Evolutionary conservation across 345 rosid genomes (phyloP).

Genomic region (Linum usitatissimum): DNA sequence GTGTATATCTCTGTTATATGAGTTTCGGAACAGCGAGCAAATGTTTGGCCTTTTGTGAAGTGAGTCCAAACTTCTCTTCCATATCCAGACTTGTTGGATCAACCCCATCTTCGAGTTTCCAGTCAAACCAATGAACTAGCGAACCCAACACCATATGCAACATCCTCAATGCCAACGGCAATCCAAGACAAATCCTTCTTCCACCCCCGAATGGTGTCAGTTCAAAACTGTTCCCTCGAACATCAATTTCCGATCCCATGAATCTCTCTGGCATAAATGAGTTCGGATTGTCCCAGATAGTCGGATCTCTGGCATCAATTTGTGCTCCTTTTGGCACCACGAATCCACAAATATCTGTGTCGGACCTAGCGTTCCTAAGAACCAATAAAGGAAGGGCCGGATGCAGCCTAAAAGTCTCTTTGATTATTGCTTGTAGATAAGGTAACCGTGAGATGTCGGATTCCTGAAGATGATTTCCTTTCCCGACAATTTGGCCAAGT

Average conservation of each 20-base stretch:
- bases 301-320: constrained; percentile 38
- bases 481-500: constrained; percentile 23
- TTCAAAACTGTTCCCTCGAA: constrained; percentile 25
- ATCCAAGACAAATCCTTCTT: constrained; percentile 38
- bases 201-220: constrained; percentile 37
- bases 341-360: constrained; percentile 21
- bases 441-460: constrained; percentile 24
- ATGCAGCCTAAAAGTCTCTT: constrained; percentile 47
- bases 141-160: constrained; percentile 30
- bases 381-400: constrained; percentile 28
- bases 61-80: constrained; percentile 33
- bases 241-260: constrained; percentile 26
- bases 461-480: constrained; percentile 24
- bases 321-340: constrained; percentile 31
- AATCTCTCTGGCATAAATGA: constrained; percentile 36
- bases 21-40: constrained; percentile 20
- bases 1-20: too few relatives aligned
- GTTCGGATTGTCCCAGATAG: constrained; percentile 26
- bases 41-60: constrained; percentile 24
- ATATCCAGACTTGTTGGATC: constrained; percentile 19
- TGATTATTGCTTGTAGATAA: constrained; percentile 35
- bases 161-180: constrained; percentile 32
- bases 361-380: constrained; percentile 26
- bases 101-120: constrained; percentile 27
- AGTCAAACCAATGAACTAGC: constrained; percentile 30